Conservation (phyloP, 257 asterid genomes). For the Solanum pinnatisectum region DNA sequence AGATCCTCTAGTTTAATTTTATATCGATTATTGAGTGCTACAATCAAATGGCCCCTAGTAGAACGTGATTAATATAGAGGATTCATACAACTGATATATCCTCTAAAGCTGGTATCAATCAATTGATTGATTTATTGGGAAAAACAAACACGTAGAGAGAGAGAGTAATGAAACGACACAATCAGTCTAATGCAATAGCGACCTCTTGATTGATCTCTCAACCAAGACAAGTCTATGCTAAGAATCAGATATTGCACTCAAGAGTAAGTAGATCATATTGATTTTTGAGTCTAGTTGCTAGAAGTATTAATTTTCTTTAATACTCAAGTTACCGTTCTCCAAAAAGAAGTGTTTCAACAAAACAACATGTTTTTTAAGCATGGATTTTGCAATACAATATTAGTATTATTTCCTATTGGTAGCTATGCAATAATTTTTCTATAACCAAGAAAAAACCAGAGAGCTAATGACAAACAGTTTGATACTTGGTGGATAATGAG, state of each 20-base stretch:
- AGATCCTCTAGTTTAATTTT: background rate
- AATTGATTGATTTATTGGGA: background rate
- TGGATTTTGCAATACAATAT: background rate
- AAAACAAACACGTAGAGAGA: background rate
- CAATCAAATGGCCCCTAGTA: background rate
- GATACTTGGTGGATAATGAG: background rate
- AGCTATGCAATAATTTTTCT: background rate
- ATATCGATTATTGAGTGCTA: background rate
- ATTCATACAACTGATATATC: background rate
- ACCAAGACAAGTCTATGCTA: background rate
- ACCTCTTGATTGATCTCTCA: background rate
- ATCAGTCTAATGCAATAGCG: background rate
- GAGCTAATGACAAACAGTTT: background rate
- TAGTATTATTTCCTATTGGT: background rate
- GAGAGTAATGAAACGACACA: background rate
- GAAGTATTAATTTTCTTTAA: background rate
- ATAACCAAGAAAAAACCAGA: background rate
- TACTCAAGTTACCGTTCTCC: background rate
- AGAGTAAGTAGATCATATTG: background rate
- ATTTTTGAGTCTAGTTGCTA: background rate
- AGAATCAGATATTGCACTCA: background rate
- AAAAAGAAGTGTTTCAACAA: background rate
- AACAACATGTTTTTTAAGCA: background rate
- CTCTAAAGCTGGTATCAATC: background rate
- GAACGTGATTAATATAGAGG: background rate